Evolutionary conservation across 1,284 basidiomycete species (phyloP).

Genomic region (Mrakiaceae sp.): DNA sequence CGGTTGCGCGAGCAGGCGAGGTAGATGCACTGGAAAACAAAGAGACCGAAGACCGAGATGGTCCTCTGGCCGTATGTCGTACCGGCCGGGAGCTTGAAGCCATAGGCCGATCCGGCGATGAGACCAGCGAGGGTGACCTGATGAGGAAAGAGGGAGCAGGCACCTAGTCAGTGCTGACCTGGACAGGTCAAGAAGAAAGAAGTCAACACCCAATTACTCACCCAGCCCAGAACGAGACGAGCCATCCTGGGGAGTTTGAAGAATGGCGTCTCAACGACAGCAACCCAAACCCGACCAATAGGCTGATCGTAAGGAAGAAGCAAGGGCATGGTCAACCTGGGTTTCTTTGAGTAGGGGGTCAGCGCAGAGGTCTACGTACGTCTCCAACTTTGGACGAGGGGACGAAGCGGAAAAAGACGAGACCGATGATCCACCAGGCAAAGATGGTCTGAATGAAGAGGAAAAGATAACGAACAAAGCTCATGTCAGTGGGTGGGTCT

Average conservation of each 20-base stretch:
- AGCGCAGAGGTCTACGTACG: neutral
- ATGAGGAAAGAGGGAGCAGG: too few species aligned
- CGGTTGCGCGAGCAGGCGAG: neutral
- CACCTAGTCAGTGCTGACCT: too few species aligned
- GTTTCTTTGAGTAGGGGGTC: neutral
- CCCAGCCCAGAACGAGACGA: conserved; percentile 56
- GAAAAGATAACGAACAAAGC: neutral
- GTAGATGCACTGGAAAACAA: conserved; percentile 54
- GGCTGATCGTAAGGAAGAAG: conserved; percentile 45
- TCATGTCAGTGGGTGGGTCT: too few species aligned
- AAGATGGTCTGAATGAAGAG: conserved; percentile 53
- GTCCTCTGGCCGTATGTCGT: conserved; percentile 61
- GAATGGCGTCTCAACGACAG: conserved; percentile 54
- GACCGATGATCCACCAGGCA: conserved; percentile 67
- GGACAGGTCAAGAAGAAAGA: too few species aligned
- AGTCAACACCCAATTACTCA: too few species aligned
- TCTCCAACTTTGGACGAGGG: conserved; percentile 2
- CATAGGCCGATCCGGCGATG: conserved; percentile 70
- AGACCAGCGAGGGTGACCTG: conserved; percentile 52
- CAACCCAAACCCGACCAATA: conserved; percentile 52
- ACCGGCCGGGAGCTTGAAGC: conserved; percentile 51
- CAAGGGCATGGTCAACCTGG: neutral
- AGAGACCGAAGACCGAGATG: conserved; percentile 65
- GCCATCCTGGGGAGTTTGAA: conserved; percentile 48
- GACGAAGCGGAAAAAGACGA: conserved; percentile 26